Evolutionary conservation across 2,329 filamentous ascomycete genomes (phyloP), one percentile per base, ranked within the genome.

Genomic region (Aspergillus ochraceus): DNA sequence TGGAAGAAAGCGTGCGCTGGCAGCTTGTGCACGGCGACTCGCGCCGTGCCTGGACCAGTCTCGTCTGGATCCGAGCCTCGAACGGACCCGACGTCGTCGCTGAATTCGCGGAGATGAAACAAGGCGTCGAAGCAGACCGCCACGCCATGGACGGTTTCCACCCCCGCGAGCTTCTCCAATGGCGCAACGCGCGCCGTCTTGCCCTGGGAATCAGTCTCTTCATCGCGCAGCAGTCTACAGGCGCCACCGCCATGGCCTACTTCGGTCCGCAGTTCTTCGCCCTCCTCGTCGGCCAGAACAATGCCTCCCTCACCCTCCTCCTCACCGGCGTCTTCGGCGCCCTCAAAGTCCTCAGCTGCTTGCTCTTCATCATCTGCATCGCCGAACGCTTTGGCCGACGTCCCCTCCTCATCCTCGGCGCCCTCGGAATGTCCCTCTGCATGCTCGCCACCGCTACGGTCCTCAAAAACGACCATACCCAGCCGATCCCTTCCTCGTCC

Each of bases 261-360:
- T 84, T 83, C 56, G 81, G 80, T 0, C 82, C 83, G 5, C 82
- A 85, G 64, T 84, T 83, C 69, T 84, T 85, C 68, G 77, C 78
- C 20, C 71, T 83, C 0, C 76, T 84, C 8, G 80, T 83, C 14
- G 80, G 80, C 12, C 67, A 71, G 0, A 75, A 80, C 49, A 71
- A 75, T 32, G 75, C 36, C 36, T 42, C 76, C 50, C 74, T 84
- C 39, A 77, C 77, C 49, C 74, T 85, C 5, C 68, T 85, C 0
- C 67, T 85, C 8, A 84, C 81, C 0, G 82, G 80, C 3, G 80
- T 84, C 56, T 85, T 84, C 63, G 83, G 82, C 12, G 80, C 79
- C 2, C 74, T 84, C 60, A 85, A 85, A 64, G 81, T 85, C 14
- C 66, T 75, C 4, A 80, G 81, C 11, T 84, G 82, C 57, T 72